phyloP scores from a whole-genome alignment of 805 yeast genomes.

The Wickerhamomyces chaumierensis region DNA sequence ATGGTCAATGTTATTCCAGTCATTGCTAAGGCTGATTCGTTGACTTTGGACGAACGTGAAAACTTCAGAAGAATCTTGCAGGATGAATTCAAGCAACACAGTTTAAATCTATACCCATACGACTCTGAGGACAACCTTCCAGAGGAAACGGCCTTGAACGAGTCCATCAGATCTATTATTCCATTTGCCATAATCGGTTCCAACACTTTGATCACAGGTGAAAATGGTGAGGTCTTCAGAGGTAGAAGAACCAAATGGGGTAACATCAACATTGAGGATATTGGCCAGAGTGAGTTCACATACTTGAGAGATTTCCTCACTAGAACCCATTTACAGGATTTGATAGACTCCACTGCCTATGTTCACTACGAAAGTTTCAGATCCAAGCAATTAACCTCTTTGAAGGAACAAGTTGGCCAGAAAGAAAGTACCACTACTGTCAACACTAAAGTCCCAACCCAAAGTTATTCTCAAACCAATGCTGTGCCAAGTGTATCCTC shows the following conservation, averaged over 20 bases:
- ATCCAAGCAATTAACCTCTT: slow-evolving; percentile 83
- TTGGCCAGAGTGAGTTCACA: slow-evolving; percentile 90
- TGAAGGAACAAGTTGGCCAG: slow-evolving; percentile 46
- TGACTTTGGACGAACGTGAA: slow-evolving; percentile 77
- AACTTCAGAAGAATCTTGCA: slow-evolving; percentile 69
- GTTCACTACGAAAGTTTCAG: slow-evolving; percentile 90
- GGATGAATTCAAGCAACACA: slow-evolving; percentile 61
- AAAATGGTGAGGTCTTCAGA: slow-evolving; percentile 63
- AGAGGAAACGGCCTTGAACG: slow-evolving; percentile 64
- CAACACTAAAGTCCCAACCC: no score
- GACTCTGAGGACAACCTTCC: slow-evolving; percentile 59
- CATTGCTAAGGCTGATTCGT: slow-evolving; percentile 86
- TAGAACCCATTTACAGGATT: slow-evolving; percentile 90
- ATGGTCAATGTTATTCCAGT: slow-evolving; percentile 91
- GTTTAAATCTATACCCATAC: slow-evolving; percentile 75
- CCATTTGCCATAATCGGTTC: slow-evolving; percentile 96
- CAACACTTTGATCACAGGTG: slow-evolving; percentile 60
- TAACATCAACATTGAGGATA: slow-evolving; percentile 84
- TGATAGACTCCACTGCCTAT: slow-evolving; percentile 83
- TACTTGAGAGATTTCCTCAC: slow-evolving; percentile 89
- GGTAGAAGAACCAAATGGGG: slow-evolving; percentile 96
- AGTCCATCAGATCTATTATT: slow-evolving; percentile 61
- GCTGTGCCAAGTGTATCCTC: no score
- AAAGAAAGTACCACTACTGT: no score
- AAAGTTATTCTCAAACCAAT: no score